Evolutionary conservation across 108 stramenopile species (phyloP).

Genomic region (Cyclotella choctawhatcheeana): DNA sequence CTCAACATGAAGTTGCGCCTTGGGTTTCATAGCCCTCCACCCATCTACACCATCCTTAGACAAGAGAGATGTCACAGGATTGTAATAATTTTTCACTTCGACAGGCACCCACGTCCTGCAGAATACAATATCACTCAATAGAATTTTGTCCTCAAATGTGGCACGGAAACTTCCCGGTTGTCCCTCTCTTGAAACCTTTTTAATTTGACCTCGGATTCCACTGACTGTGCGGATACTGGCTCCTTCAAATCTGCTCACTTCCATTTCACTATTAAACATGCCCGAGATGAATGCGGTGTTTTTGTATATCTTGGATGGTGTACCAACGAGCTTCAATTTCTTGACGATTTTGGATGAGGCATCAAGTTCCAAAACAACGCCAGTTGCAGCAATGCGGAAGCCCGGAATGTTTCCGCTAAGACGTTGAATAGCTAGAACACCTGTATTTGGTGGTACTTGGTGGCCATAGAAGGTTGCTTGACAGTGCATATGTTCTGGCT

Average conservation of each 20-base stretch:
- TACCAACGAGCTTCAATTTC: conserved; percentile 98
- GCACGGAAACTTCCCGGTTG: conserved; percentile 94
- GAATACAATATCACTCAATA: conserved; percentile 95
- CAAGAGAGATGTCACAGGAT: conserved; percentile 93
- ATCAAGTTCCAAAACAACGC: conserved; percentile 93
- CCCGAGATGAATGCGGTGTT: conserved; percentile 99
- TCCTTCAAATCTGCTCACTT: conserved; percentile 95
- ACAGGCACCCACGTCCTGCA: conserved; percentile 99
- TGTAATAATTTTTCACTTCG: conserved; percentile 92
- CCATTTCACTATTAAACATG: conserved; percentile 98
- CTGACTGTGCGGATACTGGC: conserved; percentile 95
- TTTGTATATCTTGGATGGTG: conserved; percentile 94
- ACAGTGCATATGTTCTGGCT: conserved; percentile 99
- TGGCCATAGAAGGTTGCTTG: conserved; percentile 96
- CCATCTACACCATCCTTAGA: conserved; percentile 61
- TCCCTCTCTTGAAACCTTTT: conserved; percentile 91
- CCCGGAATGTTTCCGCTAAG: conserved; percentile 72
- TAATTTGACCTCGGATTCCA: conserved; percentile 96
- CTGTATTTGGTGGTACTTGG: conserved; percentile 94
- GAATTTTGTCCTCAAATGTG: conserved; percentile 99
- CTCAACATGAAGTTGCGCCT: conserved; percentile 91
- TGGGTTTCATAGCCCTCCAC: conserved; percentile 92
- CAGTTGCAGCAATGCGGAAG: conserved; percentile 96
- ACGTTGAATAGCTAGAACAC: conserved; percentile 93
- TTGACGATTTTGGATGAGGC: conserved; percentile 94